Base-by-base conservation (phyloP, 306 rosid genomes). In the Prunus campanulata region DNA sequence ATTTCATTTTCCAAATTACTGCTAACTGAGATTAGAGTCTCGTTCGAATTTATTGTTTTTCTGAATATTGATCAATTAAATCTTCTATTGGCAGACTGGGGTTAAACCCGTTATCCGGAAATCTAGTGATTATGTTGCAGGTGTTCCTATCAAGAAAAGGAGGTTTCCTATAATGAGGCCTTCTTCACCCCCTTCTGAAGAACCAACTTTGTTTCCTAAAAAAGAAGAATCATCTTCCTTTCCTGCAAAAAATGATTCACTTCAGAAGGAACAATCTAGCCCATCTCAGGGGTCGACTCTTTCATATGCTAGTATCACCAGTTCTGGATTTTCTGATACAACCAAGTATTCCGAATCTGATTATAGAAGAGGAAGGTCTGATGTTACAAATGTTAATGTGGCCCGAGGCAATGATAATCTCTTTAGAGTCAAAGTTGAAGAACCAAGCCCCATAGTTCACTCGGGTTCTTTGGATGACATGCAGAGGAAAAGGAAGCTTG, bases 101-200 rank as follows among this genome's bases (percentile, higher is more conserved):
- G 81, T 92, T 68, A 91, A 91, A 76, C 86, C 96, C 72, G 74
- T 72, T 80, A 83, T 77, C 71, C 86, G 88, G 86, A 87, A 87
- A 47, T 74, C 83, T 85, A 86, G 91, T 88, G 91, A 85, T 88
- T 92, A 88, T 82, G 79, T 82, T 87, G 89, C 95, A 86, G 94
- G 92, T 86, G 90, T 95, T 73, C 99, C 99, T 50, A 92, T 95
- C 85, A 95, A 95, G 96, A 95, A 95, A 85, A 88, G 99, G 84
- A 85, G 91, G 83, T 92, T 86, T 74, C 96, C 90, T 5, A 44
- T 86, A 71, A 67, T 83, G 77, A 83, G 67, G 46, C 81, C 93
- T 49, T 52, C 90, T 65, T 86, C 98, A 3, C 86, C 98, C 66
- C 77, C 82, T 70, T 66, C 90, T 78, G 90, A 86, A 77, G 98